Evolutionary conservation across 1,139 yeast genomes (phyloP).

Genomic region (Magnusiomyces fungicola): DNA sequence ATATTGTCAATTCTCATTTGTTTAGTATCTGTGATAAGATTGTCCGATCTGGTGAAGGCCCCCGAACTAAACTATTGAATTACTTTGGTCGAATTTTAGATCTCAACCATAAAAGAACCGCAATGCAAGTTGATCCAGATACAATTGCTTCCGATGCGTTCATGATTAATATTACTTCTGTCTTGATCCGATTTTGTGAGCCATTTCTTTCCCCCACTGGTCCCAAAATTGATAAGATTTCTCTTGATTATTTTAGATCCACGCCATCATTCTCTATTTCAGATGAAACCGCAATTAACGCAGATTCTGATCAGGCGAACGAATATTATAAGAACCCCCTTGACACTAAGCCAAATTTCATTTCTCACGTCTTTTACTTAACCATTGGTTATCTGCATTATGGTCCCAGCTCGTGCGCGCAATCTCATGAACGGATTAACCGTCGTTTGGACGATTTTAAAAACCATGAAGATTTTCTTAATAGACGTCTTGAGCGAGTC

Average conservation of each 20-base stretch:
- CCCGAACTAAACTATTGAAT: conserved; percentile 54
- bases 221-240: conserved; percentile 67
- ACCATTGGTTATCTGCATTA: conserved; percentile 76
- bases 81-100: conserved; percentile 71
- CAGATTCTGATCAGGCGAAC: conserved; percentile 42
- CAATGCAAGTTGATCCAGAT: conserved; percentile 68
- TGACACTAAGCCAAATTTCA: conserved; percentile 53
- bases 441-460: conserved; percentile 46
- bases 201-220: conserved; percentile 67
- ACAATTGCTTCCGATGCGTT: conserved; percentile 72
- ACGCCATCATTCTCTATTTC: conserved; percentile 49
- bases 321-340: conserved; percentile 22
- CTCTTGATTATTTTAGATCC: conserved; percentile 51
- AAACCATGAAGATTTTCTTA: conserved; percentile 17
- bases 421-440: conserved; percentile 50
- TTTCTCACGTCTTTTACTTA: conserved; percentile 79
- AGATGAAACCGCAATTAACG: conserved; percentile 78
- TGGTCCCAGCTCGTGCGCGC: conserved; percentile 75
- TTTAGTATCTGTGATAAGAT: conserved; percentile 66
- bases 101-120: conserved; percentile 77
- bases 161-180: conserved; percentile 65
- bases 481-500: conserved; percentile 27
- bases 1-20: conserved; percentile 31
- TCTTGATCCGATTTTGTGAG: conserved; percentile 63
- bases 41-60: conserved; percentile 62